Conservation (phyloP, 106 monocot genomes). For the Agapanthus africanus region DNA sequence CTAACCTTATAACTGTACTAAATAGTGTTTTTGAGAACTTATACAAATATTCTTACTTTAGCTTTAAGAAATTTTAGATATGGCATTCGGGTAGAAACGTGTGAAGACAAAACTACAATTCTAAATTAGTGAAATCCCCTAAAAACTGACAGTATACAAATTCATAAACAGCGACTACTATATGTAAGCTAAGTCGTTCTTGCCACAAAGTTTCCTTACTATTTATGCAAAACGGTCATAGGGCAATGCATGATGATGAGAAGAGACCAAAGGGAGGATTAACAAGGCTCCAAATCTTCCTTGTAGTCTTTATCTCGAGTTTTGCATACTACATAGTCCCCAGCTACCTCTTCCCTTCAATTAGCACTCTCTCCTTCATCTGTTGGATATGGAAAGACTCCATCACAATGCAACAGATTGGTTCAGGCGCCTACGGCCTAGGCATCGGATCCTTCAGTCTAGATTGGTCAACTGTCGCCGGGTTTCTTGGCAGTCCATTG, state of each 20-base stretch:
- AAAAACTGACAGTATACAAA: too few relatives aligned
- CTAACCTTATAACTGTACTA: too few relatives aligned
- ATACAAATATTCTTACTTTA: too few relatives aligned
- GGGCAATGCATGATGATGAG: slow-evolving; percentile 60
- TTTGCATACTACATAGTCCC: slow-evolving; percentile 64
- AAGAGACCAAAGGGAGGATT: slow-evolving; percentile 38
- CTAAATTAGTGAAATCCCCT: too few relatives aligned
- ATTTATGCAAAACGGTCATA: slow-evolving; percentile 5
- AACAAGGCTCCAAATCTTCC: slow-evolving; percentile 57
- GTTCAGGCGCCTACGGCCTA: slow-evolving; percentile 44
- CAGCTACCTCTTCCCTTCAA: slow-evolving; percentile 51
- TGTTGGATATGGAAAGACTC: slow-evolving; percentile 56
- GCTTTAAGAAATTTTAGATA: too few relatives aligned
- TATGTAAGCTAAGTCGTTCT: too few relatives aligned
- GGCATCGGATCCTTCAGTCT: slow-evolving; percentile 49
- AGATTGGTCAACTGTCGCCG: slow-evolving; percentile 49
- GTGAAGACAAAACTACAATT: too few relatives aligned
- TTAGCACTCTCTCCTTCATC: slow-evolving; percentile 38
- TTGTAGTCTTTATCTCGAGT: slow-evolving; percentile 35
- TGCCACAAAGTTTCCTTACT: too few relatives aligned
- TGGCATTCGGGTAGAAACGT: too few relatives aligned
- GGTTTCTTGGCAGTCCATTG: slow-evolving; percentile 46
- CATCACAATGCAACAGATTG: slow-evolving; percentile 51
- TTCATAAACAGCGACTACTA: too few relatives aligned
- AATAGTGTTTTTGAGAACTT: too few relatives aligned